Evolutionary conservation across 495 filamentous ascomycete genomes (phyloP).

Genomic region (Aspergillus cristatus): DNA sequence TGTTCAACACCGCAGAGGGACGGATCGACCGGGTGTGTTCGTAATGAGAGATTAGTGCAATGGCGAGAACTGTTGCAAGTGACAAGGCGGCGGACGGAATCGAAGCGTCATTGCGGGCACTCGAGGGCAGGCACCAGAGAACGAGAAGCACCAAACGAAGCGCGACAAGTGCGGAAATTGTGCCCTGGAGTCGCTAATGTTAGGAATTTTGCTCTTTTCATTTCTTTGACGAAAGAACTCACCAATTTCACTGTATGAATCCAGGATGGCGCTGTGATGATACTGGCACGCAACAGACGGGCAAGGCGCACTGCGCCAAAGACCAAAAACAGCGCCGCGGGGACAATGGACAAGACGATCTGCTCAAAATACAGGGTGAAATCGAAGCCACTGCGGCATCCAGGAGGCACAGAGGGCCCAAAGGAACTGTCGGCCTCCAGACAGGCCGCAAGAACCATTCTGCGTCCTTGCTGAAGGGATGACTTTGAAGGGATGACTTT

Average conservation of each 20-base stretch:
- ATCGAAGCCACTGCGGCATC: conserved; percentile 16
- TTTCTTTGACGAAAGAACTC: no score
- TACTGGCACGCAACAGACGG: background rate
- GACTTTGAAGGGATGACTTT: no score
- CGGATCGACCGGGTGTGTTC: conserved; percentile 38
- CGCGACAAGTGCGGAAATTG: background rate
- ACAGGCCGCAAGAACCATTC: no score
- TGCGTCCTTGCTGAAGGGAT: no score
- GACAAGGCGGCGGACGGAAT: conserved; percentile 1
- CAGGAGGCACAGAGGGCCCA: background rate
- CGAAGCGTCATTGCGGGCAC: background rate
- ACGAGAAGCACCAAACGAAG: background rate
- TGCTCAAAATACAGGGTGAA: conserved; percentile 45
- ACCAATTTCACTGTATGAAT: background rate
- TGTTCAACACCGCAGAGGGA: conserved; percentile 41
- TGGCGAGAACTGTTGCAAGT: conserved; percentile 6
- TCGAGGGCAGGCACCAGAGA: background rate
- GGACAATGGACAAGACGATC: conserved; percentile 35
- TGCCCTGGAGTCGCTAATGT: no score
- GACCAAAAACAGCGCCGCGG: conserved; percentile 27
- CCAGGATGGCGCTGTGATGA: background rate
- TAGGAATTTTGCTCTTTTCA: no score
- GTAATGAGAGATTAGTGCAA: conserved; percentile 29
- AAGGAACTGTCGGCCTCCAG: no score
- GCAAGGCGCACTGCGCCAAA: conserved; percentile 20